phyloP scores from a whole-genome alignment of 768 basidiomycete genomes.

The Lactifluus pinguis region DNA sequence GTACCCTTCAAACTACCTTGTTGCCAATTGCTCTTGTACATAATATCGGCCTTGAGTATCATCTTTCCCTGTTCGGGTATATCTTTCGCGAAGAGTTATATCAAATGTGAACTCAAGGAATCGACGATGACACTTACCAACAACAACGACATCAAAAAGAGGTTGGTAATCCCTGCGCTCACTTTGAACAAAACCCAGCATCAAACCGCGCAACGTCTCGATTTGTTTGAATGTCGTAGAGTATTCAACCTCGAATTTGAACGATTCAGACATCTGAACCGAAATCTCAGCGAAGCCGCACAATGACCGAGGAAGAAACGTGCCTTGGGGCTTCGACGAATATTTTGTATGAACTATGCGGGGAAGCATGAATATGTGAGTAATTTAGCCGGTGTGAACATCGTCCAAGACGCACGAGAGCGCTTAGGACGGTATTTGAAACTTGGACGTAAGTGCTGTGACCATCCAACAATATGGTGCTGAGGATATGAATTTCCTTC shows the following conservation, averaged over 20 bases:
- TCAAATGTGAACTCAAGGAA: neutral
- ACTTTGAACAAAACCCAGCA: constrained; percentile 66
- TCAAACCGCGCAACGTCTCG: constrained; percentile 62
- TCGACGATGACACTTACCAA: constrained; percentile 34
- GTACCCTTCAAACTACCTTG: constrained; percentile 62
- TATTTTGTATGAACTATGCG: constrained; percentile 56
- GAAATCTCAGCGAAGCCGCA: neutral
- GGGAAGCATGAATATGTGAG: neutral
- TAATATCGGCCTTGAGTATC: constrained; percentile 70
- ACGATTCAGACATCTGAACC: constrained; percentile 63
- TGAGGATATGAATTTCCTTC: constrained; percentile 80
- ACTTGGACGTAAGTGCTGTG: constrained; percentile 59
- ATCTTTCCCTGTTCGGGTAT: constrained; percentile 76
- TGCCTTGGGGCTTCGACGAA: constrained; percentile 62
- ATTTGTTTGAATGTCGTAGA: constrained; percentile 74
- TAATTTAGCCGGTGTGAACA: neutral
- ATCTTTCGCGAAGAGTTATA: constrained; percentile 33
- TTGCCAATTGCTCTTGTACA: constrained; percentile 84
- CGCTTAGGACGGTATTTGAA: constrained; percentile 54
- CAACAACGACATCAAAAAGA: constrained; percentile 61
- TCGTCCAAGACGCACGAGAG: constrained; percentile 32
- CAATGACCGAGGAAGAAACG: constrained; percentile 14
- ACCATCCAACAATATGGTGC: constrained; percentile 58
- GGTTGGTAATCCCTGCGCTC: constrained; percentile 72
- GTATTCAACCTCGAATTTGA: constrained; percentile 74